Base-by-base conservation (phyloP, 2,329 filamentous ascomycete species). In the Aspergillus udagawae region DNA sequence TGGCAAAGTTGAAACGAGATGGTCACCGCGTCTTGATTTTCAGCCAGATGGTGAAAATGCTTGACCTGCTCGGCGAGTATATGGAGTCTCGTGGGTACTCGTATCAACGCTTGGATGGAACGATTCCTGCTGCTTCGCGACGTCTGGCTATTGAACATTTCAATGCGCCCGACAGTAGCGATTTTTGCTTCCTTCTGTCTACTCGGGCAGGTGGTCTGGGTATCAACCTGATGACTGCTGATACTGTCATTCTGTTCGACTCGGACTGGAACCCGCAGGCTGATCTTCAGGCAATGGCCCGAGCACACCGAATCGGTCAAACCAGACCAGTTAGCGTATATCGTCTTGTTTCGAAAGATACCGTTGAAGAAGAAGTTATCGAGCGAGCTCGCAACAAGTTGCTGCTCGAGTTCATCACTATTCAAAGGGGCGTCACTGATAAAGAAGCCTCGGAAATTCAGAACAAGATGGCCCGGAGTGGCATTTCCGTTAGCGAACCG, bases 21-120 rank as follows among this genome's bases (percentile, higher is more conserved):
- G 91, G 91, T 50, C 94, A 99, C 75, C 90, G 94, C 54, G 95
- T 99, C 12, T 79, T 99, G 61, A 97, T 99, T 63, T 99, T 99
- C 80, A 97, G 93, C 73, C 94, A 99, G 72, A 99, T 99, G 94
- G 95, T 99, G 38, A 95, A 91, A 71, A 97, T 99, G 90, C 83
- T 99, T 23, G 92, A 99, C 69, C 94, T 99, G 53, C 82, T 99
- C 1, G 91, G 91, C 49, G 93, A 99, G 68, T 99, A 99, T 71
- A 85, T 97, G 63, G 90, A 91, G 52, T 84, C 94, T 53, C 89
- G 94, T 61, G 92, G 92, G n/a, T 95, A 97, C 74, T 87, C 94
- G 58, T 97, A 94, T 70, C 95, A 99, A 71, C 86, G 94, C 20
- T 84, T 99, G 7, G 94, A 99, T 71, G 94, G 94, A 65, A 99